Evolutionary conservation across 495 filamentous ascomycete species (phyloP), one percentile per base, ranked within the genome.

Genomic region (Lophium mytilinum): DNA sequence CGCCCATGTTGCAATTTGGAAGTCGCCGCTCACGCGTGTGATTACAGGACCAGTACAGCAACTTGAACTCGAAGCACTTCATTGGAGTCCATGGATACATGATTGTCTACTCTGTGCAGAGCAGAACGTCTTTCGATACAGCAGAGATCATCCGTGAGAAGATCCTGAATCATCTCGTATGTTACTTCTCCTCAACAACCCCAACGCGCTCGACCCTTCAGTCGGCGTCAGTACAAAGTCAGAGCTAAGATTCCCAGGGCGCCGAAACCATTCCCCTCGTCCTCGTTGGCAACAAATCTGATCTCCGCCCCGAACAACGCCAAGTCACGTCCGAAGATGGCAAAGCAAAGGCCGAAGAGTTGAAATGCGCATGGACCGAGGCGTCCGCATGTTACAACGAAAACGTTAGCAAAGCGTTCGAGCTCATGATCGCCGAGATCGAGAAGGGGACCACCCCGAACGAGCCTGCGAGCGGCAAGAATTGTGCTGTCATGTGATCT

Each of bases 1-100:
- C 24, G 24, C 6, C 24, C 24, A 30, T 30, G 24, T 6, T 30
- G 24, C 24, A 42, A 2, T 42, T 42, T 18, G 40, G 17, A 42
- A 42, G 8, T 18, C 17, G 17, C 17, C 1, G 40, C 40, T 42
- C 14, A 42, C 40, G 2, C 17, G 40, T n/a, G 17, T 52, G 11
- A 40, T 52, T 17, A 36, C 70, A 95, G 90, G 93, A 99, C 75
- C 94, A 98, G 71, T 97, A 98, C 74, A 92, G 87, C 67, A 96
- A 97, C 65, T 77, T 98, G 51, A 96, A 95, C 71, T 95, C 88
- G 42, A 96, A 96, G 71, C 94, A 98, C 72, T 97, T 97, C 70
- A 98, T 98, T 74, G 93, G 93, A 58, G 96, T 97, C 63, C 93
- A 98, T 80, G 93, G 93, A 39, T 98, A 98, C 75, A 91, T 98